These are phyloP conservation scores for Ananas comosus DNA, from an alignment of 176 grass and related monocot genomes.

Conservation along the genomic window DNA sequence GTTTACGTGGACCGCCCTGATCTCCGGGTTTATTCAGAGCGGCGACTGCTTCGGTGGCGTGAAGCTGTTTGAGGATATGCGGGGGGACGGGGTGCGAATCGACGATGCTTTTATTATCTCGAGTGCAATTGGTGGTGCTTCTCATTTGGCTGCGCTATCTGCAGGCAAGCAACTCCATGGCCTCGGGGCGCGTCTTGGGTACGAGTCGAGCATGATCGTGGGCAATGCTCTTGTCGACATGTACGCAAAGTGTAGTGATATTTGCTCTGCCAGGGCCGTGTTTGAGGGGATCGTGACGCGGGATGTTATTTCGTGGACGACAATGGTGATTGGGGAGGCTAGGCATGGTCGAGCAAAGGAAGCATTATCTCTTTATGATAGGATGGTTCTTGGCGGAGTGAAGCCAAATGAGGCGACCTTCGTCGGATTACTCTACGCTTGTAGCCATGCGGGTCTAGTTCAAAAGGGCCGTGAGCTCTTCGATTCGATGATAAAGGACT, in stretches of 20 bases:
- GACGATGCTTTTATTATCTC: slow-evolving; percentile 59
- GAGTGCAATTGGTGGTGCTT: slow-evolving; percentile 24
- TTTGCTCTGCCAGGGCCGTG: slow-evolving; percentile 67
- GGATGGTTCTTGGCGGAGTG: slow-evolving; percentile 50
- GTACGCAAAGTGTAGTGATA: slow-evolving; percentile 91
- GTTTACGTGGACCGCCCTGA: slow-evolving; percentile 75
- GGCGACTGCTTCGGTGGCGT: slow-evolving; percentile 34
- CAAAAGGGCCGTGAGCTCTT: slow-evolving; percentile 66
- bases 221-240: slow-evolving; percentile 75
- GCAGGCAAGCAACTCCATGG: slow-evolving; percentile 62
- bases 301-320: slow-evolving; percentile 72
- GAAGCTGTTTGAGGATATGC: slow-evolving; percentile 61
- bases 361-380: slow-evolving; percentile 44
- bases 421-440: slow-evolving; percentile 77
- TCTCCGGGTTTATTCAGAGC: slow-evolving; percentile 54
- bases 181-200: slow-evolving; percentile 42
- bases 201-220: slow-evolving; percentile 40
- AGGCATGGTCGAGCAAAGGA: slow-evolving; percentile 54
- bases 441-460: slow-evolving; percentile 84
- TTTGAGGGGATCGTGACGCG: slow-evolving; percentile 38
- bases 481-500: slow-evolving; percentile 52
- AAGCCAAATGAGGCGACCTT: slow-evolving; percentile 88
- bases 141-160: slow-evolving; percentile 43
- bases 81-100: slow-evolving; percentile 40
- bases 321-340: slow-evolving; percentile 83